Percentiles rank a stretch among this genome's conserved stretches.
These are phyloP conservation scores for Withania somnifera DNA, from an alignment of 305 asterid species.

Conservation along the genomic window DNA sequence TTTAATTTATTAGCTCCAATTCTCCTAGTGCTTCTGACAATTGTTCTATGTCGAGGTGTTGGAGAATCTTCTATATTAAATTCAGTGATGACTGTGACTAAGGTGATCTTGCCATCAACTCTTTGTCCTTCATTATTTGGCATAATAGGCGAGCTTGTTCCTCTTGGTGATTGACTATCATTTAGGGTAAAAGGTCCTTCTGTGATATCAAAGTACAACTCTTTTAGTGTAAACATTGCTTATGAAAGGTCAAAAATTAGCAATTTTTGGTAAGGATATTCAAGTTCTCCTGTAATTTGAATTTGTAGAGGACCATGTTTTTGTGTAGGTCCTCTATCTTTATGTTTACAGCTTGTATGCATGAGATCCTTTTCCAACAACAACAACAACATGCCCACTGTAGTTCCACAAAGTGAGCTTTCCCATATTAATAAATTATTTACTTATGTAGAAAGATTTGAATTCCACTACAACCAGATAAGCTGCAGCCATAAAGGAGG, in stretches of 20 bases:
- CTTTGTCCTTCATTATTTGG: constrained; percentile 2
- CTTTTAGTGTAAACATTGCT: neutral
- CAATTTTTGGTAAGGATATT: neutral
- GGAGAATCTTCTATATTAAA: constrained; percentile 83
- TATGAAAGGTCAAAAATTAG: neutral
- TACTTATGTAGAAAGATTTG: neutral
- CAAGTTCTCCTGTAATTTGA: neutral
- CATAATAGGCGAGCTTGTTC: neutral
- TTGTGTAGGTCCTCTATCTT: neutral
- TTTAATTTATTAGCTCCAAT: constrained; percentile 76
- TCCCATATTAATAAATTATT: neutral
- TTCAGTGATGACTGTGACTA: constrained; percentile 64
- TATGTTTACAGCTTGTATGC: neutral
- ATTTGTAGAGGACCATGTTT: neutral
- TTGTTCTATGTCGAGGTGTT: constrained; percentile 80
- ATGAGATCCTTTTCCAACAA: too few species aligned
- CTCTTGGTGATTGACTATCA: neutral
- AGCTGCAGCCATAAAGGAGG: neutral
- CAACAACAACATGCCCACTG: too few species aligned
- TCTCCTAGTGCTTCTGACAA: constrained; percentile 52
- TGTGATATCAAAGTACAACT: neutral
- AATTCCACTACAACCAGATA: neutral
- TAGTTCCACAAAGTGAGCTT: too few species aligned
- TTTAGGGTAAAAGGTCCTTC: neutral
- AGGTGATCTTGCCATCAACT: constrained; percentile 35